Percentiles rank a stretch among this genome's conserved stretches.
phyloP scores from a whole-genome alignment of 2,329 filamentous ascomycete genomes.

The Curvularia spicifera region DNA sequence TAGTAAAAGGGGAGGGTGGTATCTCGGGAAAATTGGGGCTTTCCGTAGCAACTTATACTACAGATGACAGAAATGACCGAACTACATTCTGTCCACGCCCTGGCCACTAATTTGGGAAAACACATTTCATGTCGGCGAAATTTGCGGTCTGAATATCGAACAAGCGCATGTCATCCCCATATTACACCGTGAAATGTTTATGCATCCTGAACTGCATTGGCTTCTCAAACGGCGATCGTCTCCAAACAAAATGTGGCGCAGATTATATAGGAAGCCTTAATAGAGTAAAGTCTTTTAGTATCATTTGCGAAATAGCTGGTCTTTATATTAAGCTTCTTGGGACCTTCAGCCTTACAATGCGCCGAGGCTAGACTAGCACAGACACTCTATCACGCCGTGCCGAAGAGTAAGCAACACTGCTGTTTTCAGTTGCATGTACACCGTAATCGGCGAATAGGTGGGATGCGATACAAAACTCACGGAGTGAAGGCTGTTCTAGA shows the following conservation, averaged over 20 bases:
- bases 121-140: not conserved
- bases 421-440: not conserved
- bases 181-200: not conserved
- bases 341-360: not conserved
- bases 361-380: not conserved
- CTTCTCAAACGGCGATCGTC: not conserved
- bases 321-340: not conserved
- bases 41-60: not conserved
- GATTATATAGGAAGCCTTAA: not conserved
- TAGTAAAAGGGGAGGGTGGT: not conserved
- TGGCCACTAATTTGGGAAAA: not conserved
- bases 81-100: not conserved
- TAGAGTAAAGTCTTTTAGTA: not conserved
- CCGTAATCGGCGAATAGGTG: not conserved
- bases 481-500: not conserved
- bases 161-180: not conserved
- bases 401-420: not conserved
- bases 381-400: not conserved
- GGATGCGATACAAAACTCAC: not conserved
- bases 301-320: not conserved
- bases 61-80: not conserved
- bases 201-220: not conserved
- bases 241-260: not conserved
- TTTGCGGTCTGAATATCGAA: not conserved
- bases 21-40: not conserved